These are phyloP conservation scores for Yarrowia deformans DNA, from an alignment of 805 yeast genomes.

Conservation along the genomic window DNA sequence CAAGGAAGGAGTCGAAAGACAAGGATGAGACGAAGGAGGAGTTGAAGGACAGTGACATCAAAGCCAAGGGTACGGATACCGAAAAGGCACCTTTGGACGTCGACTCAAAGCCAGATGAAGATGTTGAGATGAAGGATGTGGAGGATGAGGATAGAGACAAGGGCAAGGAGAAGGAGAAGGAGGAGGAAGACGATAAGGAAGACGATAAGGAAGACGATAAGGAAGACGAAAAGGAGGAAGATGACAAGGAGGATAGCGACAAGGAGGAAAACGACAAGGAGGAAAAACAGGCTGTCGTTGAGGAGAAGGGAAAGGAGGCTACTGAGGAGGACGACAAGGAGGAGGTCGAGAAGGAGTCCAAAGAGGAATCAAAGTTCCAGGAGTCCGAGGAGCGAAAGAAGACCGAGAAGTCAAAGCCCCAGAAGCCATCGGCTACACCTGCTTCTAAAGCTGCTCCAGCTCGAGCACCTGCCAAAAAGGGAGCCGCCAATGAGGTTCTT, in stretches of 20 bases:
- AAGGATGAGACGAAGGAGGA: too few relatives aligned
- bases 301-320: neutral
- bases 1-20: too few relatives aligned
- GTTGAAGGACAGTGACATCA: too few relatives aligned
- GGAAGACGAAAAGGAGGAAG: conserved; percentile 35
- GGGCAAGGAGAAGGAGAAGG: conserved; percentile 48
- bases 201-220: neutral
- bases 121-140: conserved; percentile 12
- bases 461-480: conserved; percentile 5
- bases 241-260: neutral
- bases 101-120: neutral
- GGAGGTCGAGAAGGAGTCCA: neutral
- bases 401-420: too few relatives aligned
- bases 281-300: neutral
- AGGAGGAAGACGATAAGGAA: neutral
- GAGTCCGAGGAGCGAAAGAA: neutral
- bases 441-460: neutral
- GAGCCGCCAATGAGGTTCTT: conserved; percentile 40
- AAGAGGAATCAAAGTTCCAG: neutral
- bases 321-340: neutral
- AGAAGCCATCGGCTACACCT: too few relatives aligned
- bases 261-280: neutral
- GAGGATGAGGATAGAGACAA: conserved; percentile 43
- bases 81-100: neutral
- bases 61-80: neutral